phyloP scores from a whole-genome alignment of 768 basidiomycete genomes.

The Boletus sp. region DNA sequence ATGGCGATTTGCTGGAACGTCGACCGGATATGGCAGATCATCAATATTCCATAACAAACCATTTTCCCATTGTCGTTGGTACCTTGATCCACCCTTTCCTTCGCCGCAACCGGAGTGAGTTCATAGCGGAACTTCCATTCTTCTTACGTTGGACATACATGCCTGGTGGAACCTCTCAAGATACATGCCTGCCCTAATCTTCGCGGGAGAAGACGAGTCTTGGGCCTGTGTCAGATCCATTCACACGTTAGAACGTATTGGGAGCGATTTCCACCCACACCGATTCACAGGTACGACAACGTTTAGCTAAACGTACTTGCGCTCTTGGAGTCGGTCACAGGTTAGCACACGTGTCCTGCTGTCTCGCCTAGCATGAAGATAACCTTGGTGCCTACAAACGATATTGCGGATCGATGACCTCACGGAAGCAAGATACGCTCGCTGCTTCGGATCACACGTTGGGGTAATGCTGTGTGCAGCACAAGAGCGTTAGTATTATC shows the following conservation, averaged over 20 bases:
- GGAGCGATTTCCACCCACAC: constrained; percentile 4
- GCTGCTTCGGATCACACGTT: background rate
- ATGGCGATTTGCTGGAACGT: background rate
- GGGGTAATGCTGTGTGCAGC: background rate
- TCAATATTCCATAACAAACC: background rate
- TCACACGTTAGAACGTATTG: constrained; percentile 17
- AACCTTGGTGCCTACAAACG: background rate
- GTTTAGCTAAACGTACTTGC: constrained; percentile 5
- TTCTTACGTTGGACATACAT: background rate
- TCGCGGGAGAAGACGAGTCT: constrained; percentile 28
- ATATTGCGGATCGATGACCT: constrained; percentile 13
- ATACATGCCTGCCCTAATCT: constrained; percentile 9
- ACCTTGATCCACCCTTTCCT: background rate
- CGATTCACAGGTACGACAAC: constrained; percentile 7
- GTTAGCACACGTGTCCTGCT: constrained; percentile 9
- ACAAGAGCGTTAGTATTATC: constrained; percentile 1
- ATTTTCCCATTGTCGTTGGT: background rate
- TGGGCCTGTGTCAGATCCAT: constrained; percentile 10
- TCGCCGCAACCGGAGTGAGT: background rate
- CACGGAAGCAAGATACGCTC: background rate
- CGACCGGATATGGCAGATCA: background rate
- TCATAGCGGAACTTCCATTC: background rate
- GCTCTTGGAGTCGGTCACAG: background rate
- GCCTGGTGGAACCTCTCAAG: constrained; percentile 2
- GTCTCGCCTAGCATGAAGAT: constrained; percentile 9